Evolutionary conservation across 2,329 filamentous ascomycete genomes (phyloP), one percentile per base, ranked within the genome.

Genomic region (Colletotrichum paranaense): DNA sequence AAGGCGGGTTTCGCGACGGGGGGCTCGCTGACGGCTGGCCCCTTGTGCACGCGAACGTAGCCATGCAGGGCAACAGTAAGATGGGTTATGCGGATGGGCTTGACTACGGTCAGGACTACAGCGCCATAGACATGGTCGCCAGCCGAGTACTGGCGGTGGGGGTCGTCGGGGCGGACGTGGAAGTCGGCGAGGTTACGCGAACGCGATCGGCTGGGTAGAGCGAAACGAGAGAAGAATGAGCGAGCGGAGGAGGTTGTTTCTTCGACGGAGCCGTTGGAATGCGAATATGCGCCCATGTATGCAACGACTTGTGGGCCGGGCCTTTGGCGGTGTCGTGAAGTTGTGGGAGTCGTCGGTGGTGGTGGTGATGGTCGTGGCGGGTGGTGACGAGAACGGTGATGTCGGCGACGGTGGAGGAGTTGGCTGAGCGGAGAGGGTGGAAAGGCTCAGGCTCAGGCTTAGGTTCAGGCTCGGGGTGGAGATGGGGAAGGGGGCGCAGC

Each of bases 1-100:
- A 83, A 80, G 26, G 85, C 80, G 6, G 85, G 83, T 59, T 86
- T 85, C 75, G 84, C 77, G 67, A 82, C 81, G 66, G 87, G 84
- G 69, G 88, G 86, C 72, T 88, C 88, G 74, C 86, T 84, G 67
- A 88, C 87, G 60, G 88, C 88, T 49, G 90, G 88, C 76, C 91
- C 92, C 82, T 94, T 95, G 84, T 91, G 94, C 59, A 95, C 93
- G 79, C 94, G 92, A 68, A 94, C 93, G 81, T 92, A 95, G 74
- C 94, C 94, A 80, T 95, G 93, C 67, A 97, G 85, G 73, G 91
- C 90, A 75, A 96, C 92, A 12, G 93, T 93, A 62, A 97, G 86
- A 84, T 97, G 94, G 8, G 94, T 96, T 78, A 97, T 90, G 77
- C 93, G 89, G 74, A 95, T 84, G 22, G 94, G 92, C 81, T 95